phyloP scores from a whole-genome alignment of 2,329 filamentous ascomycete species.

The Aspergillus sp. region DNA sequence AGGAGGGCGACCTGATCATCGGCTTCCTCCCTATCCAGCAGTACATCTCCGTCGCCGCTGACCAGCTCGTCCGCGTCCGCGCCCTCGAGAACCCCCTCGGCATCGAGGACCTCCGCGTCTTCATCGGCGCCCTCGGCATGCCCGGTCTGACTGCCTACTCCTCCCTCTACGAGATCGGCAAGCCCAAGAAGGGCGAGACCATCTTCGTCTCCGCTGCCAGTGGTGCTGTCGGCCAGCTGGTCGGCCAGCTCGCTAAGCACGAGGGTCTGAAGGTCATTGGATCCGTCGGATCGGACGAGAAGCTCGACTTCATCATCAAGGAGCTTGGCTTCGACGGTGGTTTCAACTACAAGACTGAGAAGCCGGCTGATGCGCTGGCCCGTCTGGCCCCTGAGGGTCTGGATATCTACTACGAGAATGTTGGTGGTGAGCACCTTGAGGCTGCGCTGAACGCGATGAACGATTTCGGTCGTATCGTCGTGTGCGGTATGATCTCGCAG shows the following conservation, averaged over 20 bases:
- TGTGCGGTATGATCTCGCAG: constrained; percentile 70
- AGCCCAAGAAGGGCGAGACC: constrained; percentile 75
- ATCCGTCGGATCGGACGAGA: constrained; percentile 76
- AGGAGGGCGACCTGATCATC: constrained; percentile 66
- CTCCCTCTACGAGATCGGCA: constrained; percentile 72
- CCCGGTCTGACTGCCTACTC: constrained; percentile 75
- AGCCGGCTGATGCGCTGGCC: constrained; percentile 65
- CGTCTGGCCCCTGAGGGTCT: constrained; percentile 74
- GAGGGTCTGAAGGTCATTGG: constrained; percentile 79
- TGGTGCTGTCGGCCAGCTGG: constrained; percentile 79
- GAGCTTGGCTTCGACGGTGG: constrained; percentile 71
- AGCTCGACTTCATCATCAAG: constrained; percentile 72
- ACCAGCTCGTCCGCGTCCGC: constrained; percentile 46
- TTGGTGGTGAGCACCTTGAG: constrained; percentile 73
- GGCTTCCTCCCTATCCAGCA: constrained; percentile 65
- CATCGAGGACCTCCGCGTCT: constrained; percentile 57
- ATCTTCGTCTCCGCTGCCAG: constrained; percentile 80
- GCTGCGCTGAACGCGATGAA: constrained; percentile 68
- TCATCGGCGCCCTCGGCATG: constrained; percentile 77
- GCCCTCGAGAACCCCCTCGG: constrained; percentile 66
- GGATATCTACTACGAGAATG: constrained; percentile 83
- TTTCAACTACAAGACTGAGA: constrained; percentile 89
- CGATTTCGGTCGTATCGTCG: constrained; percentile 63
- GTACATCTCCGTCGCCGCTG: constrained; percentile 61
- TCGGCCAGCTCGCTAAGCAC: constrained; percentile 80